Evolutionary conservation across 345 rosid species (phyloP).

Genomic region (Brassica cretica): DNA sequence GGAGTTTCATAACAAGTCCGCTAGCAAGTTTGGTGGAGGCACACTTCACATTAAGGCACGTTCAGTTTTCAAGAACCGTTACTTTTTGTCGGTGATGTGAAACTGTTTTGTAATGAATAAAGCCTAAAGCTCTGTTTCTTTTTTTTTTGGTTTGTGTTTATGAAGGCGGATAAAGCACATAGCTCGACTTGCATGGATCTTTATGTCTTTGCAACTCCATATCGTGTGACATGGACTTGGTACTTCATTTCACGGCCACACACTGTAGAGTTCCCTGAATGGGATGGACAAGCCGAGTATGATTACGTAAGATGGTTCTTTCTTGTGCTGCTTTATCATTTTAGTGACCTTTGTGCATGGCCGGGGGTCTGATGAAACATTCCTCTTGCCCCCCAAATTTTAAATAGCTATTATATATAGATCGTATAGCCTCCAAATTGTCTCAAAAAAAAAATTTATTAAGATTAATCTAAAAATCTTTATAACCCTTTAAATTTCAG

Average conservation of each 20-base stretch:
- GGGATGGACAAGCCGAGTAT: constrained; percentile 86
- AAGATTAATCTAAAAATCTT: too few relatives aligned
- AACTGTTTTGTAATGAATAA: not conserved
- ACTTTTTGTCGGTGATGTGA: not conserved
- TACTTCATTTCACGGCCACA: constrained; percentile 82
- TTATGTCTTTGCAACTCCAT: constrained; percentile 93
- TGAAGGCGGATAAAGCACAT: constrained; percentile 78
- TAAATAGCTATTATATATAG: too few relatives aligned
- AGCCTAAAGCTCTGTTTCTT: not conserved
- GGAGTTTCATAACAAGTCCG: constrained; percentile 87
- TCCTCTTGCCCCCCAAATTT: too few relatives aligned
- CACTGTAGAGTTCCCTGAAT: constrained; percentile 69
- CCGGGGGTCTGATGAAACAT: too few relatives aligned
- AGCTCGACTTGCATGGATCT: constrained; percentile 99
- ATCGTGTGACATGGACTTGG: constrained; percentile 94
- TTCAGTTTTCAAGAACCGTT: not conserved
- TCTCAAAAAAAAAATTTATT: too few relatives aligned
- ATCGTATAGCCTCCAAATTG: too few relatives aligned
- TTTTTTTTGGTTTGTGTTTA: constrained; percentile 22
- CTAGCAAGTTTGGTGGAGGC: constrained; percentile 84
- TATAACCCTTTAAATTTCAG: too few relatives aligned
- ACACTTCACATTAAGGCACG: constrained; percentile 61
- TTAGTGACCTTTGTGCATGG: not conserved
- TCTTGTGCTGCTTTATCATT: constrained; percentile 5
- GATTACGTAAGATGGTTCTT: constrained; percentile 65